These are phyloP conservation scores for Xylaria bambusicola DNA, from an alignment of 495 filamentous ascomycete genomes.

Conservation along the genomic window DNA sequence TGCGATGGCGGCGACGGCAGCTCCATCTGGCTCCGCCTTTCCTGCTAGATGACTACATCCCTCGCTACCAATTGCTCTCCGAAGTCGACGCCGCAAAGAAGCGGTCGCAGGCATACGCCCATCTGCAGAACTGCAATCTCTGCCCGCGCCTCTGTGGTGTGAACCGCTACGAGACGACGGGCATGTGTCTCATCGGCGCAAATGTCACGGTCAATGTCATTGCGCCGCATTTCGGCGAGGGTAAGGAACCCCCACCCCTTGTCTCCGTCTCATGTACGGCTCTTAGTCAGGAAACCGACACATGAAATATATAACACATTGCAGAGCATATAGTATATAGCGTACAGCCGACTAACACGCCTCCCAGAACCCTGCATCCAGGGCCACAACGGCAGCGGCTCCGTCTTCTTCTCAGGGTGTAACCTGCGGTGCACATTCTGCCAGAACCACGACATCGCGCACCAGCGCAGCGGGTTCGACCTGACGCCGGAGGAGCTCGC, in stretches of 20 bases:
- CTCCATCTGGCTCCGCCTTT: slow-evolving; percentile 77
- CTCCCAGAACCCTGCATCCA: slow-evolving; percentile 69
- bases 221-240: slow-evolving; percentile 72
- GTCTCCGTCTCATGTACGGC: not conserved
- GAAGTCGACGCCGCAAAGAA: slow-evolving; percentile 63
- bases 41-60: slow-evolving; percentile 71
- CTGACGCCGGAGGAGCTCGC: slow-evolving; percentile 75
- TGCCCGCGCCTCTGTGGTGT: slow-evolving; percentile 73
- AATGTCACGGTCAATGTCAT: slow-evolving; percentile 75
- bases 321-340: no score
- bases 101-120: slow-evolving; percentile 65
- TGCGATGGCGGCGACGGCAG: slow-evolving; percentile 12
- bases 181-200: slow-evolving; percentile 72
- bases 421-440: slow-evolving; percentile 80
- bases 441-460: slow-evolving; percentile 80
- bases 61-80: slow-evolving; percentile 63
- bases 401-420: slow-evolving; percentile 70
- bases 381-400: slow-evolving; percentile 71
- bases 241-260: slow-evolving; percentile 29
- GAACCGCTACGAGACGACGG: slow-evolving; percentile 71
- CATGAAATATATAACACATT: no score
- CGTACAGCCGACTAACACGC: not conserved
- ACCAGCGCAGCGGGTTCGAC: slow-evolving; percentile 70
- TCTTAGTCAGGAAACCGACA: no score
- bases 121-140: slow-evolving; percentile 73